Base-by-base conservation (phyloP, 2,329 filamentous ascomycete genomes). In the Aureobasidium leucospermi region DNA sequence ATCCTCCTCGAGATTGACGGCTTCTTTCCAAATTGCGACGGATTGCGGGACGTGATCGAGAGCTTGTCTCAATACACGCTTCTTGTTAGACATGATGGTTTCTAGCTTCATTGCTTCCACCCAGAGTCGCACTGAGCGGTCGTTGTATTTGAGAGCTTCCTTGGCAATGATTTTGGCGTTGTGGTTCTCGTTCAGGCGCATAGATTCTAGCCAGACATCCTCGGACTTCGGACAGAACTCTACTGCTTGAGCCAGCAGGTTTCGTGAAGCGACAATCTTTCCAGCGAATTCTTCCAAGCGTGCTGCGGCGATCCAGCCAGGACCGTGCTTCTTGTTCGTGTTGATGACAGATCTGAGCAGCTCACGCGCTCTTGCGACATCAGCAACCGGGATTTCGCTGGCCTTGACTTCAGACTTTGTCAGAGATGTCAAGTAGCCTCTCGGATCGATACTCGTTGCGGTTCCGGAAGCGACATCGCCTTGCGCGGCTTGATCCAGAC, bases 141-240 rank as follows among this genome's bases (percentile, higher is more conserved):
- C 87, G 66, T 97, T 97, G 56, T 90, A 86, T 72, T 95, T 90
- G 69, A 99, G 95, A 3, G 93, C 94, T 65, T 92, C 87, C 8
- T 92, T 90, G 6, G 92, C 94, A 65, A 99, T 96, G 62, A 99
- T 86, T 75, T 96, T 97, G 59, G 93, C 92, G 67, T 97, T 99
- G 58, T 90, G 87, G 28, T 87, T 85, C 68, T 96, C 90, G 72
- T 96, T 96, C 2, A 99, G 79, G 58, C 92, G 85, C 65, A 99
- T 97, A 59, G 93, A 95, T 72, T 99, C 94, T 42, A 97, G 77
- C 95, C 95, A 99, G 6, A 88, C 89, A 70, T 96, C 94, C 72
- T 96, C 91, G 64, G 87, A 96, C 74, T 93, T 94, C 0, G 93
- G 94, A 67, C 93, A 97, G 67, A 92, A 84, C 65, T 93, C 86